Percentiles rank a stretch among this genome's conserved stretches.
Conservation (phyloP, 2,329 filamentous ascomycete species). For the Sporothrix curviconia region DNA sequence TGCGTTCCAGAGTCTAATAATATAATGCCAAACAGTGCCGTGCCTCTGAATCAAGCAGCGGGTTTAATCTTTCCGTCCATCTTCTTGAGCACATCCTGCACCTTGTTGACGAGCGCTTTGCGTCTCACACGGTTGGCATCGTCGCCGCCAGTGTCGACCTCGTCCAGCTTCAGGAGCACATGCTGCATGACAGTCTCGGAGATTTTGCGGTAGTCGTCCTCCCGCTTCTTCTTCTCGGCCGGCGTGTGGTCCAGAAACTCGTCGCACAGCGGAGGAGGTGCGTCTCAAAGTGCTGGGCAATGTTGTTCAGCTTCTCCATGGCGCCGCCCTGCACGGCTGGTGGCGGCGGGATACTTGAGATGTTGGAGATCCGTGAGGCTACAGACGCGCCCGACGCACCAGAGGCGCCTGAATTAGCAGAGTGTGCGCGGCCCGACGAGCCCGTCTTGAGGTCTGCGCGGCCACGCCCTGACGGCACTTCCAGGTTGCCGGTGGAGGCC, state of each 20-base stretch:
- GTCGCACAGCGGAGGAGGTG: slow-evolving; percentile 59
- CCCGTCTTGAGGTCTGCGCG: slow-evolving; percentile 28
- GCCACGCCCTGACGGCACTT: slow-evolving; percentile 25
- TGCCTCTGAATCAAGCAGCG: slow-evolving; percentile 5
- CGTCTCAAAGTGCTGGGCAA: slow-evolving; percentile 56
- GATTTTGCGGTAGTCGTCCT: slow-evolving; percentile 68
- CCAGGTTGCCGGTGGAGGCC: slow-evolving; percentile 27
- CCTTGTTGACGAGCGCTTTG: slow-evolving; percentile 66
- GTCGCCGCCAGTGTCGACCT: slow-evolving; percentile 66
- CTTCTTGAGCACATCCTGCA: slow-evolving; percentile 59
- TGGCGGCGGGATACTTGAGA: slow-evolving; percentile 21
- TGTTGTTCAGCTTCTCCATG: slow-evolving; percentile 59
- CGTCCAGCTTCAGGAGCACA: slow-evolving; percentile 69
- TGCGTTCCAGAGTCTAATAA: too few species aligned
- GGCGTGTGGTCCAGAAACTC: slow-evolving; percentile 59
- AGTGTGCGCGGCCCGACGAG: slow-evolving; percentile 33
- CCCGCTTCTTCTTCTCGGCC: slow-evolving; percentile 56
- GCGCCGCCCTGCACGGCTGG: slow-evolving; percentile 36
- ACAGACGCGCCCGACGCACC: slow-evolving; percentile 17
- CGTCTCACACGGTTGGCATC: slow-evolving; percentile 56
- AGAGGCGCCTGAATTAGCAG: slow-evolving; percentile 21
- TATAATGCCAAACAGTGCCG: too few species aligned
- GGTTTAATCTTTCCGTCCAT: slow-evolving; percentile 45
- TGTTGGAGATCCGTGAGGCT: slow-evolving; percentile 14
- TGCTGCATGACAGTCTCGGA: slow-evolving; percentile 72